A percentile compares a stretch with the other conserved stretches of the same genome.
phyloP scores from a whole-genome alignment of 192 early-diverging fungal species.

The Backusella liffmaniae region DNA sequence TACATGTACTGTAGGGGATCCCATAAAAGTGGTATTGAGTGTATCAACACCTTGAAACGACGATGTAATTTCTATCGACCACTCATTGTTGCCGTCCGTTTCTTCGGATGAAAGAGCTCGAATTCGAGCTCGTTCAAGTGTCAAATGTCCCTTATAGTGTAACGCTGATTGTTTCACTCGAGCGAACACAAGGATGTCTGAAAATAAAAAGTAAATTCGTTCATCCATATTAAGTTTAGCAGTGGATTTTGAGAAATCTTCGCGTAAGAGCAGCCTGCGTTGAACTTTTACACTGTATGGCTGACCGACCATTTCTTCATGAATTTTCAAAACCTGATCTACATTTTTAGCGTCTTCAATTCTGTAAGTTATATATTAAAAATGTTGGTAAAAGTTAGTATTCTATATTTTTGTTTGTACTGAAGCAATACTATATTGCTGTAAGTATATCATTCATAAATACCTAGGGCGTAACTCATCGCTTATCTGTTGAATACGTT shows the following conservation, averaged over 20 bases:
- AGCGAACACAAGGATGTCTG: conserved; percentile 28
- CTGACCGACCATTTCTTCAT: conserved; percentile 9
- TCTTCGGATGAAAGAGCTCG: conserved; percentile 4
- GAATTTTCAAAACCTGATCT: conserved; percentile 21
- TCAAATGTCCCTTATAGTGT: conserved; percentile 28
- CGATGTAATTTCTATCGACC: conserved; percentile 15
- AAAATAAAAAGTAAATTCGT: conserved; percentile 25
- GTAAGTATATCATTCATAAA: background rate
- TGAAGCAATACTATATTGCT: background rate
- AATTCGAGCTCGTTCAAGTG: conserved; percentile 13
- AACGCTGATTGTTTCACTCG: conserved; percentile 13
- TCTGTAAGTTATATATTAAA: conserved; percentile 2
- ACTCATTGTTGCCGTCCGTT: background rate
- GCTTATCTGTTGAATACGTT: conserved; percentile 13
- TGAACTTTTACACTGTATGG: conserved; percentile 21
- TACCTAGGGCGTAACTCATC: conserved; percentile 19
- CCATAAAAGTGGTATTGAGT: conserved; percentile 22
- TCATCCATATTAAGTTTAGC: conserved; percentile 8
- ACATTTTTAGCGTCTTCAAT: conserved; percentile 23
- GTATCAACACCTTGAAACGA: conserved; percentile 20
- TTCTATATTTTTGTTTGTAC: background rate
- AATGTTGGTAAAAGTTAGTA: background rate
- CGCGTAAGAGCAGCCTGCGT: conserved; percentile 19
- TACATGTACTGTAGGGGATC: conserved; percentile 14
- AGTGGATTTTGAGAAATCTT: conserved; percentile 11